These are phyloP conservation scores for Tubosaeta sp. DNA, from an alignment of 768 basidiomycete species.

Conservation along the genomic window DNA sequence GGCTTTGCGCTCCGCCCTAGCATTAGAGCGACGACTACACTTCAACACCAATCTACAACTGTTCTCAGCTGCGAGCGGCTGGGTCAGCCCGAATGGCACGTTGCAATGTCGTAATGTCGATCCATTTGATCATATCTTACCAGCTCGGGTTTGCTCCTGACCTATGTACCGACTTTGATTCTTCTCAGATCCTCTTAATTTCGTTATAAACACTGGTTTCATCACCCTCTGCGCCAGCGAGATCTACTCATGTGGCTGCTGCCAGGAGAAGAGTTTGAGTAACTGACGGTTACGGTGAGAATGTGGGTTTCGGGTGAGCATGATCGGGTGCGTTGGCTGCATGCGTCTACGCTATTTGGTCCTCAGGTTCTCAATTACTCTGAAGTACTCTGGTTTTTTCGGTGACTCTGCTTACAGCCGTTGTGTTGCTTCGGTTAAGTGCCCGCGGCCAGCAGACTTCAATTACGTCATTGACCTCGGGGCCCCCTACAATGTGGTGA, in stretches of 20 bases:
- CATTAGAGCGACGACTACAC: slow-evolving; percentile 18
- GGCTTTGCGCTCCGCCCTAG: slow-evolving; percentile 25
- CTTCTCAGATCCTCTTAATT: no score
- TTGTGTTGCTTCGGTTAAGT: slow-evolving; percentile 11
- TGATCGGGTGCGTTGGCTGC: no score
- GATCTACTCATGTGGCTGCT: no score
- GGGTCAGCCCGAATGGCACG: slow-evolving; percentile 22
- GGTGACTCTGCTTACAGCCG: slow-evolving; percentile 10
- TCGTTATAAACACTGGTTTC: no score
- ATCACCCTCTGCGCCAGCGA: no score
- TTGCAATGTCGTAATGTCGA: slow-evolving; percentile 19
- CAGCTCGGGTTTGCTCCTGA: slow-evolving; percentile 23
- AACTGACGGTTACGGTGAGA: no score
- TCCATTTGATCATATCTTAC: slow-evolving; percentile 29
- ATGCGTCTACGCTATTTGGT: no score
- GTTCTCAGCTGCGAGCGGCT: slow-evolving; percentile 17
- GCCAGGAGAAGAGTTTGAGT: no score
- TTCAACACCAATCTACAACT: slow-evolving; percentile 12
- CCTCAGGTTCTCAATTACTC: slow-evolving; percentile 27
- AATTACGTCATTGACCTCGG: no score
- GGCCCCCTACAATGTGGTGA: slow-evolving; percentile 32
- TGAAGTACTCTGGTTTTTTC: slow-evolving; percentile 13
- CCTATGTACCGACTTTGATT: no score
- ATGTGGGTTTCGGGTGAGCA: no score
- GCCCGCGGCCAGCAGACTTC: slow-evolving; percentile 30